Conservation (phyloP, 2,329 filamentous ascomycete species). For the Diaporthe ilicicola region DNA sequence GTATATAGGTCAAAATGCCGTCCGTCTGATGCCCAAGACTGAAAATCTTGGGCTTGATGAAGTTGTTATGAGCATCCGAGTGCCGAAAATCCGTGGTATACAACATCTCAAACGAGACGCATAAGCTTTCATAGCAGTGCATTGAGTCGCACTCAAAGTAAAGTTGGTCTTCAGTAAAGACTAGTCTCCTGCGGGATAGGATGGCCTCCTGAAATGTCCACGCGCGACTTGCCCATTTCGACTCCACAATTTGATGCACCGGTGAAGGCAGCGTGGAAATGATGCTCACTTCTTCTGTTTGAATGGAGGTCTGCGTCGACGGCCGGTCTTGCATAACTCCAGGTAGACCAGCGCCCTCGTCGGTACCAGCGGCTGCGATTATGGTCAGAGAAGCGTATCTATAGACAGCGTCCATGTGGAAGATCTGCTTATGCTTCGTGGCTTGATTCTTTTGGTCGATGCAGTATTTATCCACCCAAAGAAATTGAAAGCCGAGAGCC, state of each 20-base stretch:
- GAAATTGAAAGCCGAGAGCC: not conserved
- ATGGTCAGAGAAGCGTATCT: not conserved
- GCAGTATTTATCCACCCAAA: not conserved
- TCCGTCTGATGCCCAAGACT: not conserved
- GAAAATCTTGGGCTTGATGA: not conserved
- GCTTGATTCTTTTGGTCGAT: not conserved
- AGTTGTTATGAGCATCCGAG: not conserved
- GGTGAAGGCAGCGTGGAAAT: not conserved
- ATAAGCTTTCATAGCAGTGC: not conserved
- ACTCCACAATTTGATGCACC: not conserved
- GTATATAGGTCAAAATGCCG: not conserved
- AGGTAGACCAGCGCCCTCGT: not conserved
- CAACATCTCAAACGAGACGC: not conserved
- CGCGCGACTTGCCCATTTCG: conserved; percentile 2
- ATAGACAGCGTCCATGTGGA: not conserved
- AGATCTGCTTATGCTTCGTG: not conserved
- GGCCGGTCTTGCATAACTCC: not conserved
- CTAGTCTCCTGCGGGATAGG: not conserved
- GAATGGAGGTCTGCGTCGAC: not conserved
- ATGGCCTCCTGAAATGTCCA: not conserved
- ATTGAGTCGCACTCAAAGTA: not conserved
- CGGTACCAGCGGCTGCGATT: not conserved
- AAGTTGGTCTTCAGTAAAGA: not conserved
- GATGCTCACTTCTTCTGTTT: not conserved
- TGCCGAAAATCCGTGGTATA: not conserved